Percentiles rank a stretch among this genome's conserved stretches.
These are phyloP conservation scores for Populus hybrid DNA, from an alignment of 441 rosid genomes.

Conservation along the genomic window DNA sequence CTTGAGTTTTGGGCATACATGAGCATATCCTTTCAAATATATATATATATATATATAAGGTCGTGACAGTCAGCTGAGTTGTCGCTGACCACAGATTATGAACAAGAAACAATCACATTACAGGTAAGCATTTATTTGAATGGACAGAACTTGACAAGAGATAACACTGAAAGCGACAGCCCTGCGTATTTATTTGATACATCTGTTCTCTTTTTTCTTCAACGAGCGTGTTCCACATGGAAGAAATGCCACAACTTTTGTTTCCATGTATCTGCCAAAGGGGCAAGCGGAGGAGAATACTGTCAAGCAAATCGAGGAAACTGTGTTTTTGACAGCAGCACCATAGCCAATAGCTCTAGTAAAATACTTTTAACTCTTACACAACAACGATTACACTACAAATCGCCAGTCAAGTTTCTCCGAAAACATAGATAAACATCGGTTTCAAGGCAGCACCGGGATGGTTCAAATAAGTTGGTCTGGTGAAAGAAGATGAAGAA, in stretches of 20 bases:
- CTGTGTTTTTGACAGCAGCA: background rate
- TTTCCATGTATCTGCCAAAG: background rate
- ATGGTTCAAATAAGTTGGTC: background rate
- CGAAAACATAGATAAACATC: background rate
- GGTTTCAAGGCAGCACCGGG: background rate
- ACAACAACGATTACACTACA: background rate
- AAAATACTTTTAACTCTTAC: background rate
- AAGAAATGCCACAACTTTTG: background rate
- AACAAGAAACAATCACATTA: background rate
- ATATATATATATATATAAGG: background rate
- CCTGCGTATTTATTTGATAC: background rate
- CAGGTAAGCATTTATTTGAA: constrained; percentile 2
- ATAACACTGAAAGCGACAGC: background rate
- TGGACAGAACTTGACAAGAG: background rate
- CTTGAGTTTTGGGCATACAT: background rate
- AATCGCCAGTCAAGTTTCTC: background rate
- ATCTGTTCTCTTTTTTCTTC: background rate
- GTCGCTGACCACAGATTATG: background rate
- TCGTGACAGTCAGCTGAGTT: background rate
- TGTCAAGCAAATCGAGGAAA: background rate
- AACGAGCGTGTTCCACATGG: background rate
- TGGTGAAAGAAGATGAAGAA: background rate
- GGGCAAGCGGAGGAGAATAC: background rate
- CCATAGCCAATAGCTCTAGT: background rate
- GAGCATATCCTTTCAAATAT: background rate